Evolutionary conservation across 768 basidiomycete species (phyloP).

Genomic region (Gyrodon lividus): DNA sequence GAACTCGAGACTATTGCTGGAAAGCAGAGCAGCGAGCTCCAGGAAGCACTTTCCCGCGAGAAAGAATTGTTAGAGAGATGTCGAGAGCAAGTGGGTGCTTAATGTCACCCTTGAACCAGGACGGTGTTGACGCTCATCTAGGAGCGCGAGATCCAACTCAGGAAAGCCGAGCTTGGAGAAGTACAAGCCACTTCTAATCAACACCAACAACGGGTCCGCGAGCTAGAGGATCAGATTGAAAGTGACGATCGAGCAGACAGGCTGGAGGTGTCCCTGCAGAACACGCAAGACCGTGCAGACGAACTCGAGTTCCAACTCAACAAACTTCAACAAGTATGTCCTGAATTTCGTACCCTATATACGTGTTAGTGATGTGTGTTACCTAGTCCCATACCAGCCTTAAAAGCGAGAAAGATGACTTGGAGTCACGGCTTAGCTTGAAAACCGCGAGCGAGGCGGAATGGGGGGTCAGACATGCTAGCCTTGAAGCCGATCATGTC

Average conservation of each 20-base stretch:
- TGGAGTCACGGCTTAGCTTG: conserved; percentile 47
- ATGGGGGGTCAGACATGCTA: conserved; percentile 47
- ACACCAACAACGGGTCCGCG: conserved; percentile 57
- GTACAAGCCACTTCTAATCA: conserved; percentile 53
- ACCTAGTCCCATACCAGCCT: conserved; percentile 53
- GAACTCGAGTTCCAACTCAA: conserved; percentile 82
- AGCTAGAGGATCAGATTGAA: conserved; percentile 80
- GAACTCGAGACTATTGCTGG: conserved; percentile 41
- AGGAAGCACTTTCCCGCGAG: conserved; percentile 40
- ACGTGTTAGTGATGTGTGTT: not conserved
- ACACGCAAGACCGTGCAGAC: conserved; percentile 78
- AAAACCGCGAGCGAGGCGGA: conserved; percentile 44
- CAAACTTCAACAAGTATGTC: conserved; percentile 69
- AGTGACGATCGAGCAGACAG: conserved; percentile 79
- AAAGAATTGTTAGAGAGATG: conserved; percentile 44
- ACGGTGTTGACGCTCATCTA: conserved; percentile 17
- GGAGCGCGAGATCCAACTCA: conserved; percentile 77
- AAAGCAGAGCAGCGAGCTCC: conserved; percentile 42
- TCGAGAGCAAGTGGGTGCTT: conserved; percentile 30
- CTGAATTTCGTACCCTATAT: not conserved
- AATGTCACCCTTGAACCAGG: not conserved
- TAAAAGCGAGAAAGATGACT: conserved; percentile 59
- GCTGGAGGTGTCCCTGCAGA: conserved; percentile 68
- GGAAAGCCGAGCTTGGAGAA: conserved; percentile 53
- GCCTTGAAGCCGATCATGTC: conserved; percentile 42